Base-by-base conservation (phyloP, 352 stramenopile species). In the Saprolegnia diclina region DNA sequence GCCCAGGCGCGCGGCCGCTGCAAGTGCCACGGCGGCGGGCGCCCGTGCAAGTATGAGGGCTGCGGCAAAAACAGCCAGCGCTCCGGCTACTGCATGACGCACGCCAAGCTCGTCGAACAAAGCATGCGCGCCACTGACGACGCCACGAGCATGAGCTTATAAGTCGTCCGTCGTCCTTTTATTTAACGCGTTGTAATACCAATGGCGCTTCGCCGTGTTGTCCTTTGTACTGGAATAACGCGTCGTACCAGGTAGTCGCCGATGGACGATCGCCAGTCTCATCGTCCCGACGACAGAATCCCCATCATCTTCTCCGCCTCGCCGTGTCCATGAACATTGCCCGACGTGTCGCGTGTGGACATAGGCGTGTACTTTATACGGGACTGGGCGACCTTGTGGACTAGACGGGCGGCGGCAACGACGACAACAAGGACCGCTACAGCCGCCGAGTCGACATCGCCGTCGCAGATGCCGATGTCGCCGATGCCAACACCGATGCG, bases 31-130 rank as follows among this genome's bases (percentile, higher is more conserved):
- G 87, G 87, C 35, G 87, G 87, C 4, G 85, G 84, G 1, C 80
- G 85, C n/a, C 80, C 83, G 10, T 95, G 87, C 54, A 78, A 81
- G 29, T 86, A 88, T 63, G 74, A 76, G 19, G 82, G 89, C 40
- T 95, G 87, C 75, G 84, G 81, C 59, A 92, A 92, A 75, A 93
- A 91, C 67, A 81, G 82, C 22, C 85, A 93, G 56, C 85, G 87
- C 73, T 79, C 86, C 46, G 85, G 85, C 38, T 90, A 90, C 65
- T 93, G 85, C 74, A 84, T 84, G 24, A 79, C 85, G 66, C 85
- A 93, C 76, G 63, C 42, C 37, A 69, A 69, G 37, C 48, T 69
- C 63, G 54, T 69, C 42, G 44, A 19, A 42, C 42, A 57, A 10
- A 9, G 11, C 29, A 44, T 24, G 32, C 18, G 35, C 37, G 37